These are phyloP conservation scores for Rhizoctonia solani DNA, from an alignment of 1,284 basidiomycete species.

Conservation along the genomic window DNA sequence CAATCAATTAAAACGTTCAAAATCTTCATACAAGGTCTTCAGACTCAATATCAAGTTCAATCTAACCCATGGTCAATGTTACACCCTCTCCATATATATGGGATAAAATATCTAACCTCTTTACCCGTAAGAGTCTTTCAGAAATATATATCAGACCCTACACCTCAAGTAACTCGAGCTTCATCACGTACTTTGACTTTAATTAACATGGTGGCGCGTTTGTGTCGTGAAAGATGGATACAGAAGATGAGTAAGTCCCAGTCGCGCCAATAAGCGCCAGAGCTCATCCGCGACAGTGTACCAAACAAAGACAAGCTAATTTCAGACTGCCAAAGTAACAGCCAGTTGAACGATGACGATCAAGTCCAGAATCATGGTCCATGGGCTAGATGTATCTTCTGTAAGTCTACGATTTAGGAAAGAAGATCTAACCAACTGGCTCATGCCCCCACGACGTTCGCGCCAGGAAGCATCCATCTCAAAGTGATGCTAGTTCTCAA, in stretches of 20 bases:
- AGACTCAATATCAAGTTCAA: conserved; percentile 94
- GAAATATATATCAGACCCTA: conserved; percentile 34
- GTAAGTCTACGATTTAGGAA: no score
- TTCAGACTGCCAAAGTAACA: no score
- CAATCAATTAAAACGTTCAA: not conserved
- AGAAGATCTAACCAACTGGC: no score
- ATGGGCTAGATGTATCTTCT: no score
- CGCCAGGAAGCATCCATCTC: conserved; percentile 75
- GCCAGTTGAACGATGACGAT: no score
- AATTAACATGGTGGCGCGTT: conserved; percentile 62
- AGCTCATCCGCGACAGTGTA: not conserved
- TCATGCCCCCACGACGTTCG: conserved; percentile 65
- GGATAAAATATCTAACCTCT: conserved; percentile 62
- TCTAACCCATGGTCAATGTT: conserved; percentile 53
- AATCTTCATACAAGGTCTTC: conserved; percentile 56
- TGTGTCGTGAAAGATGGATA: conserved; percentile 4
- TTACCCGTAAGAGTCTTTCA: conserved; percentile 87
- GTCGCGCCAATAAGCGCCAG: not conserved
- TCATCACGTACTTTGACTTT: conserved; percentile 72
- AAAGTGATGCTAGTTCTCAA: conserved; percentile 75
- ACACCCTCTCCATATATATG: not conserved
- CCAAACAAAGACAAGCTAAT: conserved; percentile 11
- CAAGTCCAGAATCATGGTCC: no score
- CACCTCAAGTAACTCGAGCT: not conserved
- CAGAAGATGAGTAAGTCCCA: conserved; percentile 17